Base-by-base conservation (phyloP, 305 asterid genomes). In the Fraxinus greggii region DNA sequence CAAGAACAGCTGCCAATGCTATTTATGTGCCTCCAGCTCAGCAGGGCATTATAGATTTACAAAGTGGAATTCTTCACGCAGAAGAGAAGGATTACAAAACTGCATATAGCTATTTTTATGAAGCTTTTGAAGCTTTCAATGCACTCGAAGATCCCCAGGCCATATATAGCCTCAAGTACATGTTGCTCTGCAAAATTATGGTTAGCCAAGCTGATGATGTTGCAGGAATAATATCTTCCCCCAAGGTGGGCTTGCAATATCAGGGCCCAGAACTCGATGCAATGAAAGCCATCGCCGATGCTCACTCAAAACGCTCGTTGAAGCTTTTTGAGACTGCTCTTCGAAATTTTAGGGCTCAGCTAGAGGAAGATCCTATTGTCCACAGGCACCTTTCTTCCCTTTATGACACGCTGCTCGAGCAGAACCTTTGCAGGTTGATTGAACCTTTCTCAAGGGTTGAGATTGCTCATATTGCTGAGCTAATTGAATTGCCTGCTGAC, bases 41-140 rank as follows among this genome's bases (percentile, higher is more conserved):
- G 88, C 95, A 90, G 86, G 95, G 93, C 15, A 85, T 87, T 0
- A 91, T 91, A n/a, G 93, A 91, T 85, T 76, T 91, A 77, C 94
- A 91, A 75, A 91, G 94, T 67, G 94, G 94, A 7, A 91, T 91
- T 77, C 92, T 90, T 45, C 94, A 90, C 32, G 94, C 94, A 0
- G 94, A 90, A 78, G 94, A 90, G 78, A 91, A 89, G 83, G 95
- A 91, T 90, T 91, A 91, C 86, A 91, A 90, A 82, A 91, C 95
- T 4, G 93, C 85, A 38, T 91, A 90, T 89, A 91, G 95, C 80
- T 91, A 91, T 85, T 91, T 91, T 84, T 86, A 86, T 35, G 95
- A 91, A 86, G 95, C 95, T 1, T 91, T 91, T 31, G 95, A 91
- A 83, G 93, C 95, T 65, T 91, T 91, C 73, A 91, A 91, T 42